These are phyloP conservation scores for Pterocarpus santalinus DNA, from an alignment of 306 rosid genomes.

Conservation along the genomic window DNA sequence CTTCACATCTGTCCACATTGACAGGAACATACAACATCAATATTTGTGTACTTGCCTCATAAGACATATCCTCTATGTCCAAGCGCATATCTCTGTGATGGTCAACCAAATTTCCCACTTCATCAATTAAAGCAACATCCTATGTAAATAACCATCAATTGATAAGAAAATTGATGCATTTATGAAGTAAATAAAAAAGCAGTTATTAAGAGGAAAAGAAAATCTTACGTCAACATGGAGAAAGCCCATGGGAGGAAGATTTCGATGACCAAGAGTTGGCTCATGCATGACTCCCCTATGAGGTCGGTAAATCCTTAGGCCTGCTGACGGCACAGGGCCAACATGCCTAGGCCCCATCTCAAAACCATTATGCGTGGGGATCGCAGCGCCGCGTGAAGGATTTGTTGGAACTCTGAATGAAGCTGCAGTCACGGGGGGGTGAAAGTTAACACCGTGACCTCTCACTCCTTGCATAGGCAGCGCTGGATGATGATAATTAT, in stretches of 20 bases:
- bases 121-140: slow-evolving; percentile 91
- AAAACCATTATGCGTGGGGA: slow-evolving; percentile 65
- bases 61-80: slow-evolving; percentile 99
- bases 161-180: slow-evolving; percentile 30
- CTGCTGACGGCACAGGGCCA: slow-evolving; percentile 61
- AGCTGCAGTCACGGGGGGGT: slow-evolving; percentile 66
- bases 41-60: slow-evolving; percentile 71
- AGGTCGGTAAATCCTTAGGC: slow-evolving; percentile 72
- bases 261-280: slow-evolving; percentile 67
- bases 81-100: slow-evolving; percentile 94
- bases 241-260: slow-evolving; percentile 71
- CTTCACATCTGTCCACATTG: slow-evolving; percentile 7
- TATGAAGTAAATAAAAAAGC: slow-evolving; percentile 1
- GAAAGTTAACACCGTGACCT: slow-evolving; percentile 70
- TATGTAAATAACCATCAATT: slow-evolving; percentile 45
- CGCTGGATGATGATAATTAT: slow-evolving; percentile 64
- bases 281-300: slow-evolving; percentile 66
- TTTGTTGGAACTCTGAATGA: slow-evolving; percentile 74
- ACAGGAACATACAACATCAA: slow-evolving; percentile 30
- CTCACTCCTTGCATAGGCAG: slow-evolving; percentile 74
- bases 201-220: slow-evolving; percentile 2
- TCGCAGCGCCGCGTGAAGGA: slow-evolving; percentile 57
- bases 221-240: slow-evolving; percentile 81
- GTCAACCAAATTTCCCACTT: slow-evolving; percentile 70
- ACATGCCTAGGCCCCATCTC: slow-evolving; percentile 75